Percentiles rank a stretch among this genome's conserved stretches.
Conservation (phyloP, 768 basidiomycete species). For the Suillus discolor region DNA sequence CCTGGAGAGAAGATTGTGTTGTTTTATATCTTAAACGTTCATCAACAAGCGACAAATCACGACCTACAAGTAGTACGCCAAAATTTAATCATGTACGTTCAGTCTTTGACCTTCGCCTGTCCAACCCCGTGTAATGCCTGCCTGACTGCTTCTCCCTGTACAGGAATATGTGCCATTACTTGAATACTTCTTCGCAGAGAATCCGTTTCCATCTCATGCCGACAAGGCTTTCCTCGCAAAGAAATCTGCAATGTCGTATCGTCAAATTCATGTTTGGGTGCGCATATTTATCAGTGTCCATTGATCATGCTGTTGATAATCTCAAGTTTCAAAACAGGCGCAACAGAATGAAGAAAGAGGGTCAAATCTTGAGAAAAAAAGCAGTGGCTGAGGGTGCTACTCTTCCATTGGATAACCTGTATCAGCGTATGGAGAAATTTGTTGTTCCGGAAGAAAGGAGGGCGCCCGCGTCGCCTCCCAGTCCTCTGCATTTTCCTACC, state of each 20-base stretch:
- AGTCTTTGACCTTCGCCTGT: neutral
- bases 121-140: neutral
- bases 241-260: slow-evolving; percentile 43
- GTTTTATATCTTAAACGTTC: neutral
- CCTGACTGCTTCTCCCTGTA: no score
- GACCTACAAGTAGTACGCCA: fast-evolving
- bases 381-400: slow-evolving; percentile 21
- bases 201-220: slow-evolving; percentile 46
- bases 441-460: slow-evolving; percentile 22
- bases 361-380: slow-evolving; percentile 34
- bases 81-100: neutral
- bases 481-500: slow-evolving; percentile 17
- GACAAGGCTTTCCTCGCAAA: slow-evolving; percentile 45
- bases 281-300: slow-evolving; percentile 8
- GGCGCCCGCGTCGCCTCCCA: neutral
- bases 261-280: slow-evolving; percentile 62
- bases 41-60: neutral
- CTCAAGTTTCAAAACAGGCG: slow-evolving; percentile 59
- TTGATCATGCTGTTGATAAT: neutral
- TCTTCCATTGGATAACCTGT: slow-evolving; percentile 27
- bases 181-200: slow-evolving; percentile 48
- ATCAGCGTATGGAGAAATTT: slow-evolving; percentile 28
- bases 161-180: slow-evolving; percentile 50
- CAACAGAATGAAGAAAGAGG: slow-evolving; percentile 22
- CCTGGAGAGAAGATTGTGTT: neutral